Base-by-base conservation (phyloP, 2,329 filamentous ascomycete genomes). In the Beauveria pseudobassiana region DNA sequence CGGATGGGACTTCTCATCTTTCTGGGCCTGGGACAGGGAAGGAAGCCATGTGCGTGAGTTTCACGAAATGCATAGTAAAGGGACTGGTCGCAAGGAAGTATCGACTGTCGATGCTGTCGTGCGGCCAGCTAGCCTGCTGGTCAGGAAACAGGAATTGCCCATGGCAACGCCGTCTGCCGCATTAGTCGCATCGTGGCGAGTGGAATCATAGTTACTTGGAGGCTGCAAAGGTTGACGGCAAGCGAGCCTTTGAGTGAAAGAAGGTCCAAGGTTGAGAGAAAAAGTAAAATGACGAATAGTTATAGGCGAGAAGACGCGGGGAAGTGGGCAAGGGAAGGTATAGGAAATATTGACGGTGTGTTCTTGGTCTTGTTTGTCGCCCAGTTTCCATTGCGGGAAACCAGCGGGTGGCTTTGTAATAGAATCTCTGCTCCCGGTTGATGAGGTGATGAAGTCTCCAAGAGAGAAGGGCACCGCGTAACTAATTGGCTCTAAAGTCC, bases 161-260 rank as follows among this genome's bases (percentile, higher is more conserved):
- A 46, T 9, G 24, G 12, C 24, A 16, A 45, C 40, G 40, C 53
- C 53, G 43, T 45, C 53, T 43, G 40, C 16, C 22, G 53, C 53
- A 42, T 18, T 56, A 56, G 53, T 56, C 53, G 40, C 40, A 56
- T 56, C 53, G 40, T 56, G 53, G 40, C n/a, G 24, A 22, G 53
- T 42, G 53, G 18, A 22, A 22, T n/a, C 16, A 18, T 30, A 38
- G 12, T 12, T 54, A 12, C 14, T 14, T 34, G 12, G 30, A 14
- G 10, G 50, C 18, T 38, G 50, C 14, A 24, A 30, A 42, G 52
- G 28, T 38, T 18, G 34, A 20, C 20, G 20, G 34, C 42, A 8
- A 40, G 9, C 4, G 20, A 38, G 30, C 10, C 3, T 10, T n/a
- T 34, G 30, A 30, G 30, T 51, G 14, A 5, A 10, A 53, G 18